Percentiles rank a stretch among this genome's conserved stretches.
Conservation (phyloP, 2,329 filamentous ascomycete genomes). For the Fusarium metavorans region DNA sequence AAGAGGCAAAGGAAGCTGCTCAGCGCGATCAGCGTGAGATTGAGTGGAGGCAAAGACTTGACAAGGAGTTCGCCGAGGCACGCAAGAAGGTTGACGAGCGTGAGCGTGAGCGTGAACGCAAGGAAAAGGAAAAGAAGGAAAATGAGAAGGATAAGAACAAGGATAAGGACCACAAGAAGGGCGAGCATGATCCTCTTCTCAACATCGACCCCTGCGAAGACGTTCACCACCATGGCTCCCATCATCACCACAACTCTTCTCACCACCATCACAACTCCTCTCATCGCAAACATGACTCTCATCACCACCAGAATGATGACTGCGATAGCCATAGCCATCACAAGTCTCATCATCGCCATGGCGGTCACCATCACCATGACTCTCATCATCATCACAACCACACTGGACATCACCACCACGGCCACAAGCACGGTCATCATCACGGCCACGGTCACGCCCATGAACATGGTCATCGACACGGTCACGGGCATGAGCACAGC, state of each 20-base stretch:
- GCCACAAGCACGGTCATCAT: neutral
- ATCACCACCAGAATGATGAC: neutral
- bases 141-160: neutral
- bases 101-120: neutral
- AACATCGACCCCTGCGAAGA: neutral
- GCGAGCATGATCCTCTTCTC: neutral
- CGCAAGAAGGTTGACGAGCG: conserved; percentile 1
- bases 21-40: neutral
- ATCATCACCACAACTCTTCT: neutral
- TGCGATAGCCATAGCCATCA: neutral
- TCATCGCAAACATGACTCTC: neutral
- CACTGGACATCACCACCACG: neutral
- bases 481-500: conserved; percentile 1
- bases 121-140: conserved; percentile 5
- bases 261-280: neutral
- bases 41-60: neutral
- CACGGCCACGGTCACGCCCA: neutral
- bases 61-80: neutral
- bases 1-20: neutral
- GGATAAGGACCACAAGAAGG: conserved; percentile 2
- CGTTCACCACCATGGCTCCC: neutral
- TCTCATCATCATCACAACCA: neutral
- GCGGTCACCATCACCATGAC: neutral
- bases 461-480: neutral
- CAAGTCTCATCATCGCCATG: neutral